Percentiles rank a stretch among this genome's conserved stretches.
Evolutionary conservation across 23 red algal species (phyloP).

Genomic region (Rhodosorus marinus): DNA sequence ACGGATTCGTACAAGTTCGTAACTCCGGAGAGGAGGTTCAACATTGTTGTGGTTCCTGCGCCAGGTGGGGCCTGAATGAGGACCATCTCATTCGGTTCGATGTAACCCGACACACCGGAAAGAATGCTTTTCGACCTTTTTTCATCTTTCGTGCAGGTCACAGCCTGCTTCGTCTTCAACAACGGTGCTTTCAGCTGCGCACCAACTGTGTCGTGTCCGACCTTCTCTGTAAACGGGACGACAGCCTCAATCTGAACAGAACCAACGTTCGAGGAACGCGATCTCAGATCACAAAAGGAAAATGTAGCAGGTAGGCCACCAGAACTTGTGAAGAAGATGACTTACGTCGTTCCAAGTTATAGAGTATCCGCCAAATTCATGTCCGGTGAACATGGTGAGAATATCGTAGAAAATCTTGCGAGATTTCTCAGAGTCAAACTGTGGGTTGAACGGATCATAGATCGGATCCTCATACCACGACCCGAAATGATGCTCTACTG

Average conservation of each 20-base stretch:
- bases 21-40: constrained; percentile 29
- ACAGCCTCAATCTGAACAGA: too few species aligned
- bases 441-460: constrained; percentile 7
- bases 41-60: constrained; percentile 38
- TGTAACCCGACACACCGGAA: constrained; percentile 28
- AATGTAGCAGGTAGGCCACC: too few species aligned
- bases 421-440: constrained; percentile 9
- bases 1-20: constrained; percentile 3
- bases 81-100: constrained; percentile 52
- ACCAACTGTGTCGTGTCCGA: too few species aligned
- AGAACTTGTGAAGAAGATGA: too few species aligned
- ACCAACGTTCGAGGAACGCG: too few species aligned
- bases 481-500: constrained; percentile 9
- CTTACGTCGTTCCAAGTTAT: too few species aligned
- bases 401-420: constrained; percentile 4
- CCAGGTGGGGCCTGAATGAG: constrained; percentile 70
- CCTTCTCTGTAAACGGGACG: too few species aligned
- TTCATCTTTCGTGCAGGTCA: constrained; percentile 5
- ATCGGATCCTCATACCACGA: constrained; percentile 8
- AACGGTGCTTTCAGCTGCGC: too few species aligned
- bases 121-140: constrained; percentile 2
- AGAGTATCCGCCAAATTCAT: too few species aligned
- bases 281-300: too few species aligned
- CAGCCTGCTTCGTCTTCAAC: constrained; percentile 5
- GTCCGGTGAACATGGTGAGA: too few species aligned